Conservation (phyloP, 805 yeast species). For the Saturnispora saitoi region DNA sequence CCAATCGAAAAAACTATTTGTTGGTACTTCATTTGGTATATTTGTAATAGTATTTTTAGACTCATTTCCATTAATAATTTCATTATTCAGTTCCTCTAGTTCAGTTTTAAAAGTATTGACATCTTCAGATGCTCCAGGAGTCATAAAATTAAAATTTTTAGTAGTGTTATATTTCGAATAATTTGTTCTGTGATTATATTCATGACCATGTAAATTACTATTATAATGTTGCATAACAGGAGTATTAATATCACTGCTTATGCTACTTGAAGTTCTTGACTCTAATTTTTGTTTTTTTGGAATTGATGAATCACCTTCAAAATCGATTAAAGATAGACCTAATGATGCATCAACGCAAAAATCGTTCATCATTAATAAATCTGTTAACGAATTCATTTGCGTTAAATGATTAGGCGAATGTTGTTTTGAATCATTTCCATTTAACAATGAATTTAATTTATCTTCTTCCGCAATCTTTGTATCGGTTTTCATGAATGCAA, state of each 20-base stretch:
- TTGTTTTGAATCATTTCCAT: conserved; percentile 2
- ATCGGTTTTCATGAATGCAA: conserved; percentile 12
- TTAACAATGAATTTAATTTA: conserved; percentile 13
- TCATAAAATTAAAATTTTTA: background rate
- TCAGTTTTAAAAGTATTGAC: background rate
- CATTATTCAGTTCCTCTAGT: conserved; percentile 2
- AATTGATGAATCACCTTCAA: conserved; percentile 26
- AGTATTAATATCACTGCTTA: background rate
- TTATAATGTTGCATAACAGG: background rate
- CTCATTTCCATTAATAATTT: background rate
- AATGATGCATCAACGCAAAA: conserved; percentile 79
- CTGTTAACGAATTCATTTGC: conserved; percentile 21
- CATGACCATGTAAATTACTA: conserved; percentile 5
- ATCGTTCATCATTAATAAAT: conserved; percentile 34
- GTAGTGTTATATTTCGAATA: conserved; percentile 2
- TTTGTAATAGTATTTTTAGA: background rate
- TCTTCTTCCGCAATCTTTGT: conserved; percentile 13
- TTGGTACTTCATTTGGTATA: background rate
- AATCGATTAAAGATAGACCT: conserved; percentile 60
- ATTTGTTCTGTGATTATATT: conserved; percentile 5
- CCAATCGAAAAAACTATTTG: conserved; percentile 4
- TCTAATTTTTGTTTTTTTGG: conserved; percentile 10
- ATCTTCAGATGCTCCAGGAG: background rate
- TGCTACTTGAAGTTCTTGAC: background rate
- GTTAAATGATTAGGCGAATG: background rate